A percentile compares a stretch with the other conserved stretches of the same genome.
Conservation (phyloP, 2,329 filamentous ascomycete genomes). For the Raffaelea deltoideospora region DNA sequence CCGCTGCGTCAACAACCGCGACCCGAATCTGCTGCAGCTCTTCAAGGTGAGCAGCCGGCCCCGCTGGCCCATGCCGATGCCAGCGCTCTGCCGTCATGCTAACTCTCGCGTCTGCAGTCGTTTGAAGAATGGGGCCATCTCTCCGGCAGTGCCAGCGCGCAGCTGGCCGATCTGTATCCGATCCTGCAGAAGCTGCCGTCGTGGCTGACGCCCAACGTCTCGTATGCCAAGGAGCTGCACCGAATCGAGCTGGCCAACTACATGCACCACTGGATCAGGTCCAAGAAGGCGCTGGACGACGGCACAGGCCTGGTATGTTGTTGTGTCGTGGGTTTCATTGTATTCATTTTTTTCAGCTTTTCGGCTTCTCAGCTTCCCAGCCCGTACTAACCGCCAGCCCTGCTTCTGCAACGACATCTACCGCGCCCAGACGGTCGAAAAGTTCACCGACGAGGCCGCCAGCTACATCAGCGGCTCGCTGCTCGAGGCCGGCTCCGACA, state of each 20-base stretch:
- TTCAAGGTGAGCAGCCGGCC: conserved; percentile 2
- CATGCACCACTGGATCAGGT: conserved; percentile 23
- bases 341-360: no score
- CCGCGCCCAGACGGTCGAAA: conserved; percentile 10
- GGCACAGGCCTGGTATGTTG: conserved; percentile 13
- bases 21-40: conserved; percentile 6
- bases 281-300: conserved; percentile 19
- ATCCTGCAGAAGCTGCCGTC: conserved; percentile 23
- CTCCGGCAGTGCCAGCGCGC: not conserved
- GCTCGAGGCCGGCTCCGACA: conserved; percentile 26
- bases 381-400: no score
- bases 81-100: no score
- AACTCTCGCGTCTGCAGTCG: no score
- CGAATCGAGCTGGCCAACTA: conserved; percentile 24
- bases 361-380: no score
- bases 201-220: conserved; percentile 21
- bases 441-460: conserved; percentile 15
- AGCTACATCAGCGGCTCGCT: conserved; percentile 18
- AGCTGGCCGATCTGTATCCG: conserved; percentile 4
- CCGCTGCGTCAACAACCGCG: conserved; percentile 3
- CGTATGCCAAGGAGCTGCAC: conserved; percentile 25
- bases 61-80: not conserved
- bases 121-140: conserved; percentile 1
- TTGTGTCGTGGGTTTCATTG: no score
- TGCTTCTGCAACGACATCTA: conserved; percentile 4